A percentile compares a stretch with the other conserved stretches of the same genome.
phyloP scores from a whole-genome alignment of 139 green algal genomes.

The Chlorella sp. region DNA sequence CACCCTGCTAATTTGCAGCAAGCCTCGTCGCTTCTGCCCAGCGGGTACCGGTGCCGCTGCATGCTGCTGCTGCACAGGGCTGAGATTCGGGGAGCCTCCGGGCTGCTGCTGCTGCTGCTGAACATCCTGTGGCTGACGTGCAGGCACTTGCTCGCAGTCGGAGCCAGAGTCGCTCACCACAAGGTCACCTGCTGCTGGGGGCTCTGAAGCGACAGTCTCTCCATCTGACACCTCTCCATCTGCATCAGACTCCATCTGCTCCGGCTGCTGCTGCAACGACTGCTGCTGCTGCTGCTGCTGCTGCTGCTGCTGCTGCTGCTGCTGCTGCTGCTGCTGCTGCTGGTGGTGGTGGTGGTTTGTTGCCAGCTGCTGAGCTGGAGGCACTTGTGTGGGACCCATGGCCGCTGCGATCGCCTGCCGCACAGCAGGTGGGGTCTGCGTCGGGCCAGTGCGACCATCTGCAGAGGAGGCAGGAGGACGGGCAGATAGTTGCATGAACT shows the following conservation, averaged over 20 bases:
- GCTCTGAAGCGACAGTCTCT: background rate
- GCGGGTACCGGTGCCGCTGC: too few species aligned
- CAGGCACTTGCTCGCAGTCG: background rate
- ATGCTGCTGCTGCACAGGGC: too few species aligned
- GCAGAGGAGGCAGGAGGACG: too few species aligned
- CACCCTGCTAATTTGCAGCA: too few species aligned
- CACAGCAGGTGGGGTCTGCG: constrained; percentile 8
- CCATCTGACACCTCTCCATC: background rate
- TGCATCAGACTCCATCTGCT: background rate
- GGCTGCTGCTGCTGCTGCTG: background rate
- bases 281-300: background rate
- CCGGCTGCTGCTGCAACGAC: background rate
- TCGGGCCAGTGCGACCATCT: background rate
- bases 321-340: background rate
- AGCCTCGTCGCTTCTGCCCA: too few species aligned
- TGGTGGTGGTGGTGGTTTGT: background rate
- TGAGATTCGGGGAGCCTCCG: too few species aligned
- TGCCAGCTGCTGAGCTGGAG: background rate
- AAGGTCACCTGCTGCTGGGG: background rate
- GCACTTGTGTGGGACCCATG: background rate
- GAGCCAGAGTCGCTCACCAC: background rate
- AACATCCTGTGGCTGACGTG: background rate
- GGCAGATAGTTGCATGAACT: too few species aligned
- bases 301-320: background rate
- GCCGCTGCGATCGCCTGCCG: background rate